These are phyloP conservation scores for Ceratocystis papillata DNA, from an alignment of 2,329 filamentous ascomycete genomes.

Conservation along the genomic window DNA sequence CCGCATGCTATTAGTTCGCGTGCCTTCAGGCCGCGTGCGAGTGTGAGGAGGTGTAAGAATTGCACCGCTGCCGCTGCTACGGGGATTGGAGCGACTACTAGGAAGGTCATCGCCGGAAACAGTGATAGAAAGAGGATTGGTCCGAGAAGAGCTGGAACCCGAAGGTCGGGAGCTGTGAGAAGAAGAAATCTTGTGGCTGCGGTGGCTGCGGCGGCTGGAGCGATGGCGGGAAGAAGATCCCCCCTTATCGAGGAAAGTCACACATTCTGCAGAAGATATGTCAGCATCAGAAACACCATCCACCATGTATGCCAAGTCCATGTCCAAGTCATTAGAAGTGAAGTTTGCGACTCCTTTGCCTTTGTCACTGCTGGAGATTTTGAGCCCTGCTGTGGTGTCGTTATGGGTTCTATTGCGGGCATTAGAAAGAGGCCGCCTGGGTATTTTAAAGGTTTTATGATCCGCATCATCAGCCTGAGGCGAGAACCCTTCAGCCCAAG, in stretches of 20 bases:
- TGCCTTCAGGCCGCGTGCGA: background rate
- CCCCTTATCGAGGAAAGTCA: conserved; percentile 14
- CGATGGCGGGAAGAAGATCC: conserved; percentile 9
- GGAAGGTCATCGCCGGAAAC: conserved; percentile 19
- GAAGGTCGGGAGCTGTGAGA: conserved; percentile 10
- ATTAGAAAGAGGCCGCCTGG: background rate
- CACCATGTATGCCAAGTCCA: conserved; percentile 18
- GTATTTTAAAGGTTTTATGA: background rate
- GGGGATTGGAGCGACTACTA: conserved; percentile 15
- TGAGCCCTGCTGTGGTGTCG: conserved; percentile 8
- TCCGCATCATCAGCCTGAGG: conserved; percentile 17
- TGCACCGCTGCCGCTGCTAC: background rate
- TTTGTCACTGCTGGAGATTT: background rate
- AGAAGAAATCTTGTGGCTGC: conserved; percentile 14
- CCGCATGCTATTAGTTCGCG: conserved; percentile 20
- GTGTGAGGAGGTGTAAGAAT: background rate
- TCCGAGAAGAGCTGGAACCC: background rate
- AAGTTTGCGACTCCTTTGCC: background rate
- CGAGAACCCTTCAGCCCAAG: conserved; percentile 22
- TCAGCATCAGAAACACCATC: conserved; percentile 21
- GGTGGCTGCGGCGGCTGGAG: conserved; percentile 14
- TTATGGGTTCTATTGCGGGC: background rate
- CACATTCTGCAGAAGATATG: conserved; percentile 22
- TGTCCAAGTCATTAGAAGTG: conserved; percentile 12
- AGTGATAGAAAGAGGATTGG: background rate